Conservation (phyloP, 257 asterid genomes). For the Fraxinus excelsior region DNA sequence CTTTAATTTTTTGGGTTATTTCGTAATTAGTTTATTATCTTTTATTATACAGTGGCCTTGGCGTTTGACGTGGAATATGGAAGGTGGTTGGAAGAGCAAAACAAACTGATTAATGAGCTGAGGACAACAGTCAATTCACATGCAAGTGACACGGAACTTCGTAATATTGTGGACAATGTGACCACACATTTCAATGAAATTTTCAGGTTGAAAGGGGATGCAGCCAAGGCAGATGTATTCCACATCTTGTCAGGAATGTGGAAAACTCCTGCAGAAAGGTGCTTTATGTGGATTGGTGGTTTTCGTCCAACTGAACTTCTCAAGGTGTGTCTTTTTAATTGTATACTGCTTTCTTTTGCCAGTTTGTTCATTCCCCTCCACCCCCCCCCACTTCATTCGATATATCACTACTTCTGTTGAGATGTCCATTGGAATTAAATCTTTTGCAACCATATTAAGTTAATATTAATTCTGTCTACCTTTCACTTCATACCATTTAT, state of each 20-base stretch:
- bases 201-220: conserved; percentile 79
- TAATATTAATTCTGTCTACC: not conserved
- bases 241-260: conserved; percentile 99
- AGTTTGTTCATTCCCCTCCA: not conserved
- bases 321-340: conserved; percentile 49
- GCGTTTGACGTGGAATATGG: conserved; percentile 86
- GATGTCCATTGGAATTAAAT: not conserved
- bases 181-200: conserved; percentile 65
- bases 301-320: conserved; percentile 95
- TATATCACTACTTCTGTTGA: not conserved
- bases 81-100: conserved; percentile 86
- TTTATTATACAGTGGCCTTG: conserved; percentile 64
- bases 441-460: not conserved
- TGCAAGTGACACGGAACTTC: conserved; percentile 74
- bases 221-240: conserved; percentile 87
- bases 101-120: conserved; percentile 65
- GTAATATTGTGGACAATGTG: conserved; percentile 61
- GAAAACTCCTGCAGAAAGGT: conserved; percentile 97
- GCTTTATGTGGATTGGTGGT: conserved; percentile 98
- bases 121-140: conserved; percentile 78
- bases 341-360: not conserved
- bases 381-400: not conserved
- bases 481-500: not conserved
- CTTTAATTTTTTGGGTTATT: not conserved
- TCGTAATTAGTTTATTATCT: not conserved